These are phyloP conservation scores for Candida ascalaphidarum DNA, from an alignment of 805 yeast species.

Conservation along the genomic window DNA sequence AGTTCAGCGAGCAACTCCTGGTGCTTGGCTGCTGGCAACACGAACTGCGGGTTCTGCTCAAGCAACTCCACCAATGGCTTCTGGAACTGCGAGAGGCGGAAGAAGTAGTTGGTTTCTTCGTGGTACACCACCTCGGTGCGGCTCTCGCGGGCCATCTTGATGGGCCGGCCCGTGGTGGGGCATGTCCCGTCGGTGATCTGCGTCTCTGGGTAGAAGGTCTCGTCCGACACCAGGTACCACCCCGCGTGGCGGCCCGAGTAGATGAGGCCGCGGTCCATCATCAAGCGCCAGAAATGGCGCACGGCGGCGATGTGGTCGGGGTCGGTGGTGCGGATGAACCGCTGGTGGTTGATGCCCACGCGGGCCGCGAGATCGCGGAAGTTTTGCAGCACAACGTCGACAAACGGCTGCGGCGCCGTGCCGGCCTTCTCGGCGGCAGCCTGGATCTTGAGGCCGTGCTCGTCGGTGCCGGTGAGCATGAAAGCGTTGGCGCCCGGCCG, in stretches of 20 bases:
- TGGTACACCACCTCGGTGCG: conserved; percentile 68
- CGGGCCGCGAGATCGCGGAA: conserved; percentile 57
- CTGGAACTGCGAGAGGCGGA: conserved; percentile 59
- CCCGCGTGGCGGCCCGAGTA: conserved; percentile 83
- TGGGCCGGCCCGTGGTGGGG: conserved; percentile 17
- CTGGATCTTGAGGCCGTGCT: conserved; percentile 91
- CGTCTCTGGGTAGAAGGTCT: conserved; percentile 81
- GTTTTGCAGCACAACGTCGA: conserved; percentile 57
- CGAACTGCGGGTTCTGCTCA: conserved; percentile 44
- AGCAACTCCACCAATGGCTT: conserved; percentile 41
- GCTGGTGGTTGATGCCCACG: conserved; percentile 51
- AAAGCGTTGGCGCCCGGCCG: conserved; percentile 26
- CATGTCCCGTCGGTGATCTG: conserved; percentile 44
- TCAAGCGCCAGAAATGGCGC: conserved; percentile 56
- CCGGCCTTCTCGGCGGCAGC: conserved; percentile 59
- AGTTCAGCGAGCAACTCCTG: conserved; percentile 52
- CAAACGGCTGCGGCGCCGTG: conserved; percentile 53
- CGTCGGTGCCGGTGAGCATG: conserved; percentile 91
- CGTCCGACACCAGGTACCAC: conserved; percentile 94
- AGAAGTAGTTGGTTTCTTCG: conserved; percentile 81
- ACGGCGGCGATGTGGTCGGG: conserved; percentile 65
- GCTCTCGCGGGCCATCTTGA: conserved; percentile 54
- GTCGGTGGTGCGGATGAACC: conserved; percentile 91
- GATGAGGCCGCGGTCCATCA: conserved; percentile 54
- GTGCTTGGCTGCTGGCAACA: conserved; percentile 57